Conservation (phyloP, 2,329 filamentous ascomycete genomes). For the Cladophialophora exuberans region DNA sequence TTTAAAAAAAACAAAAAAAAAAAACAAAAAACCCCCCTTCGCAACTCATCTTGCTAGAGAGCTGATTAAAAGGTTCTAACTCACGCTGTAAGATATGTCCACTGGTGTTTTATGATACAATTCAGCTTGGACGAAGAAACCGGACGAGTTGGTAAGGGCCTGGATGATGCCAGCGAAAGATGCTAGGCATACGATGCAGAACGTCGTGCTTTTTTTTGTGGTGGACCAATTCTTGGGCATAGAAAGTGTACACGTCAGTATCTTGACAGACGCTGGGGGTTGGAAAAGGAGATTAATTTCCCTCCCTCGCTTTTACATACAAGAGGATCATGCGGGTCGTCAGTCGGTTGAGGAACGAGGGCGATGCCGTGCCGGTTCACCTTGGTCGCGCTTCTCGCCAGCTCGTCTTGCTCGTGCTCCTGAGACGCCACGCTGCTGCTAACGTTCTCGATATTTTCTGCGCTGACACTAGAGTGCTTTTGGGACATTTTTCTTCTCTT, state of each 20-base stretch:
- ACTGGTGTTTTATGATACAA: slow-evolving; percentile 25
- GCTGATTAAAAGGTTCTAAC: not conserved
- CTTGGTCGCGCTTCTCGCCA: no score
- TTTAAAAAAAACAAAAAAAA: no score
- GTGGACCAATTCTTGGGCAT: slow-evolving; percentile 11
- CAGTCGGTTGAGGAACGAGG: slow-evolving; percentile 83
- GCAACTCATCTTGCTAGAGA: not conserved
- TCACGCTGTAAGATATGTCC: slow-evolving; percentile 27
- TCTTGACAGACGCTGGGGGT: no score
- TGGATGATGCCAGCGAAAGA: not conserved
- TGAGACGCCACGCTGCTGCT: no score
- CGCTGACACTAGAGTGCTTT: no score
- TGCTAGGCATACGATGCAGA: slow-evolving; percentile 4
- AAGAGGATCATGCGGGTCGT: slow-evolving; percentile 86
- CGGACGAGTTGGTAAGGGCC: slow-evolving; percentile 6
- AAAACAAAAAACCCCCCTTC: no score
- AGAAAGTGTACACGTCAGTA: no score
- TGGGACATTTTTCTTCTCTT: no score
- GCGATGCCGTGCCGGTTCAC: slow-evolving; percentile 63
- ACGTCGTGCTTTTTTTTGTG: slow-evolving; percentile 1
- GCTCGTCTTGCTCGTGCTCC: no score
- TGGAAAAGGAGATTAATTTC: not conserved
- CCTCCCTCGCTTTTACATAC: slow-evolving; percentile 46
- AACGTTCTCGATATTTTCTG: no score
- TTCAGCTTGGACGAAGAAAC: slow-evolving; percentile 24